These are phyloP conservation scores for Penicillium lagena DNA, from an alignment of 495 filamentous ascomycete genomes.

Conservation along the genomic window DNA sequence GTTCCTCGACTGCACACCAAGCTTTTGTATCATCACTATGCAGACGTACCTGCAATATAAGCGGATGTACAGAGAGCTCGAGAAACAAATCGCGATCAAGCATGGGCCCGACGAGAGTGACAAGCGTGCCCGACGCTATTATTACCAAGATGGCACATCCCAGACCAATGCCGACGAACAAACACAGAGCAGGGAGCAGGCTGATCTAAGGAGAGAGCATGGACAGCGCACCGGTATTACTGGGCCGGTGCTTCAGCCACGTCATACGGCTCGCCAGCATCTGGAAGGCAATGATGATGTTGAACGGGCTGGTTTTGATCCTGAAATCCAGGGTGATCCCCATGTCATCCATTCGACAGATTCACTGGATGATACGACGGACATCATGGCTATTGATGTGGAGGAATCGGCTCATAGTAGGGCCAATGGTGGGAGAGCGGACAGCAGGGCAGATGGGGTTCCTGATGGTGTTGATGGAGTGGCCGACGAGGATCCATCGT, in stretches of 20 bases:
- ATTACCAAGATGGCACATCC: slow-evolving; percentile 5
- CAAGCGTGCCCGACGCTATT: slow-evolving; percentile 12
- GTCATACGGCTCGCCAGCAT: slow-evolving; percentile 5
- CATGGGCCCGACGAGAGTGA: slow-evolving; percentile 7
- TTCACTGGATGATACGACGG: slow-evolving; percentile 4
- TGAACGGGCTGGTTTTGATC: slow-evolving; percentile 5
- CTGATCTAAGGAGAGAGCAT: slow-evolving; percentile 5
- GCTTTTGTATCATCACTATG: no score
- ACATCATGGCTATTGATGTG: slow-evolving; percentile 15
- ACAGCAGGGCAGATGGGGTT: background rate
- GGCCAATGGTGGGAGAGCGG: background rate
- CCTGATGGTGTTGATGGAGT: no score
- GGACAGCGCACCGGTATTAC: slow-evolving; percentile 6
- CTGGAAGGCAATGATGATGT: slow-evolving; percentile 11
- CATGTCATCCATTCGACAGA: slow-evolving; percentile 16
- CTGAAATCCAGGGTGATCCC: slow-evolving; percentile 5
- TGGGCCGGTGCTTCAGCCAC: slow-evolving; percentile 7
- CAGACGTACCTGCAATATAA: slow-evolving; percentile 30
- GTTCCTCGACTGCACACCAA: no score
- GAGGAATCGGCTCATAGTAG: background rate
- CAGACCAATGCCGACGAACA: slow-evolving; percentile 2
- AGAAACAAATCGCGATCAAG: slow-evolving; percentile 20
- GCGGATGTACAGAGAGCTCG: slow-evolving; percentile 25
- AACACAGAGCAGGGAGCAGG: background rate
- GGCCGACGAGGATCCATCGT: no score